A percentile compares a stretch with the other conserved stretches of the same genome.
phyloP scores from a whole-genome alignment of 1,284 basidiomycete genomes.

The Ustilago sp. region DNA sequence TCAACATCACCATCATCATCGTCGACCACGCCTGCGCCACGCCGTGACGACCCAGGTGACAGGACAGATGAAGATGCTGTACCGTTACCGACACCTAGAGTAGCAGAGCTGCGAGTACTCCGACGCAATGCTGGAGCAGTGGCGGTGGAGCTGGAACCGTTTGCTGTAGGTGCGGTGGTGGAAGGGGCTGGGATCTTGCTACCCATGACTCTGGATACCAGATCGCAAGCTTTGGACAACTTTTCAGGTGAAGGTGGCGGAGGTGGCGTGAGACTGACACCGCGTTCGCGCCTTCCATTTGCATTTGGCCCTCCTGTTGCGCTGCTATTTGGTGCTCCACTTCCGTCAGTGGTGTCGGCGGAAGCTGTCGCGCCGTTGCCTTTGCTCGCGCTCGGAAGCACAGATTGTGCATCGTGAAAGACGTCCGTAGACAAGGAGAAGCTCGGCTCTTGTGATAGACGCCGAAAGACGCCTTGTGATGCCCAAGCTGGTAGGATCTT shows the following conservation, averaged over 20 bases:
- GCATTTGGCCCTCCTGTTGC: neutral
- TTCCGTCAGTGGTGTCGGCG: neutral
- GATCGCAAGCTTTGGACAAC: conserved; percentile 37
- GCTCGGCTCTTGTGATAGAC: conserved; percentile 19
- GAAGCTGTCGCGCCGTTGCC: neutral
- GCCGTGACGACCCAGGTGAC: conserved; percentile 6
- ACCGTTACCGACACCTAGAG: conserved; percentile 21
- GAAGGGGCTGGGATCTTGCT: conserved; percentile 12
- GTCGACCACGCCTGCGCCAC: no score
- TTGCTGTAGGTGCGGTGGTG: neutral
- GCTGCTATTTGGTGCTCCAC: neutral
- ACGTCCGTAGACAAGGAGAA: conserved; percentile 9
- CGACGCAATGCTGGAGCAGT: neutral
- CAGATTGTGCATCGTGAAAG: conserved; percentile 3
- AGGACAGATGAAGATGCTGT: neutral
- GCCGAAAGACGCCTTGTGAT: conserved; percentile 15
- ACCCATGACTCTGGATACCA: conserved; percentile 33
- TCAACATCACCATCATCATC: conserved; percentile 17
- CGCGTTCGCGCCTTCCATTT: neutral
- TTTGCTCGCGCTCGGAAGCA: neutral
- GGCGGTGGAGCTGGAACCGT: neutral
- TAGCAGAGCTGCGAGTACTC: conserved; percentile 22
- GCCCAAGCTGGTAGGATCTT: conserved; percentile 26
- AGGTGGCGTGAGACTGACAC: conserved; percentile 40
- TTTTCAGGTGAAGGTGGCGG: conserved; percentile 31